Conservation (phyloP, 139 green algal species). For the Closterium sp. region DNA sequence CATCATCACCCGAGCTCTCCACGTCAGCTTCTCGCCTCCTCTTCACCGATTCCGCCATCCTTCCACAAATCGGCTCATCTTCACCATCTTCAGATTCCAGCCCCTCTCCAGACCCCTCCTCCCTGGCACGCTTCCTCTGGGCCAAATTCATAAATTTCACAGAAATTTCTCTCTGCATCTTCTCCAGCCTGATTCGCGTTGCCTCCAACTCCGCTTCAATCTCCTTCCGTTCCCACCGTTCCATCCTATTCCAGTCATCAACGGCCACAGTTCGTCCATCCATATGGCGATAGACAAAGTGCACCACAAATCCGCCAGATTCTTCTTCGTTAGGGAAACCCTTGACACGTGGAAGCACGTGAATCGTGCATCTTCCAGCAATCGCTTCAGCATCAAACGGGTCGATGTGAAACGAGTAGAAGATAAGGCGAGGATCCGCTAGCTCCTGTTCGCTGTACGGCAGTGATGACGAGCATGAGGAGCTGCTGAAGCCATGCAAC, state of each 20-base stretch:
- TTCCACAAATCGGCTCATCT: neutral
- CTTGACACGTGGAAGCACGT: neutral
- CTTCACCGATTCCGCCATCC: neutral
- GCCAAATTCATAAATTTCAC: neutral
- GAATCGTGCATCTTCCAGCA: neutral
- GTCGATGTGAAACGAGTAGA: neutral
- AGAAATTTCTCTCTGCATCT: neutral
- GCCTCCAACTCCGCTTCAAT: neutral
- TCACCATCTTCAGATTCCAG: neutral
- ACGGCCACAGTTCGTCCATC: neutral
- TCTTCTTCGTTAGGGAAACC: neutral
- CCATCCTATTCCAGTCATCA: neutral
- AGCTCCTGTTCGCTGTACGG: neutral
- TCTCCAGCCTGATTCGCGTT: neutral
- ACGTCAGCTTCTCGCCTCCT: neutral
- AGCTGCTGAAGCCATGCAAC: neutral
- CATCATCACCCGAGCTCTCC: neutral
- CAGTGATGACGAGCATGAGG: neutral
- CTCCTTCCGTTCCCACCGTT: neutral
- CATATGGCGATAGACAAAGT: neutral
- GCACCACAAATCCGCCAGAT: neutral
- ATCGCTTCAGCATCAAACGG: neutral
- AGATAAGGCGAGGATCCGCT: neutral
- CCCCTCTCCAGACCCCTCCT: neutral
- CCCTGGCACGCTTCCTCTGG: neutral